Conservation (phyloP, 352 stramenopile genomes). For the Phytophthora pini region DNA sequence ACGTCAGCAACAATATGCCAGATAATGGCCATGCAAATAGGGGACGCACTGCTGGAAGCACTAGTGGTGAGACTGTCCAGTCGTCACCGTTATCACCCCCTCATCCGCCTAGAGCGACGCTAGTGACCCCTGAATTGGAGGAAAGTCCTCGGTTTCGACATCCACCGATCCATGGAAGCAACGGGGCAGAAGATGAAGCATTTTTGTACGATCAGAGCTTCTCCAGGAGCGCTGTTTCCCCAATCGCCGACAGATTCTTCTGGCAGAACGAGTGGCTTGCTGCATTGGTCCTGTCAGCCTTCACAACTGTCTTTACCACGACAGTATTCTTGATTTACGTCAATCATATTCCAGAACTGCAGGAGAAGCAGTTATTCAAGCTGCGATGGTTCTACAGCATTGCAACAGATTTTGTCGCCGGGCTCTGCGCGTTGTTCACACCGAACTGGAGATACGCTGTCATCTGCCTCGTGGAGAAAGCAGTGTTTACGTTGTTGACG, state of each 20-base stretch:
- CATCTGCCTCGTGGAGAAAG: conserved; percentile 72
- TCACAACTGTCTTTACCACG: conserved; percentile 40
- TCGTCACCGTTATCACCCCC: conserved; percentile 23
- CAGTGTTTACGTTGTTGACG: conserved; percentile 70
- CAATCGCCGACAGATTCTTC: conserved; percentile 50
- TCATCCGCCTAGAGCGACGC: conserved; percentile 8
- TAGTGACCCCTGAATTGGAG: conserved; percentile 15
- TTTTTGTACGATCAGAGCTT: conserved; percentile 34
- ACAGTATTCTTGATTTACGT: conserved; percentile 51
- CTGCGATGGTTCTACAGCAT: conserved; percentile 67
- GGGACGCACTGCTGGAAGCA: conserved; percentile 36
- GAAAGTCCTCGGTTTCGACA: conserved; percentile 6
- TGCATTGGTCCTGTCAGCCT: conserved; percentile 44
- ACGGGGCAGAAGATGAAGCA: conserved; percentile 23
- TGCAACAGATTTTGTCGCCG: conserved; percentile 62
- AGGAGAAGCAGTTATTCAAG: conserved; percentile 61
- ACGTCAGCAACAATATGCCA: background rate
- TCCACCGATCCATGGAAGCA: conserved; percentile 19
- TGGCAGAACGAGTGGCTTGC: conserved; percentile 55
- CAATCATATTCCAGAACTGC: conserved; percentile 49
- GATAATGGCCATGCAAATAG: conserved; percentile 6
- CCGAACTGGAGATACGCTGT: conserved; percentile 76
- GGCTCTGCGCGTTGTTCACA: conserved; percentile 59
- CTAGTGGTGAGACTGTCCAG: conserved; percentile 29
- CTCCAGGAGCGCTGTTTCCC: conserved; percentile 41